A percentile compares a stretch with the other conserved stretches of the same genome.
phyloP scores from a whole-genome alignment of 2,329 filamentous ascomycete species.

The Cytospora piceae region DNA sequence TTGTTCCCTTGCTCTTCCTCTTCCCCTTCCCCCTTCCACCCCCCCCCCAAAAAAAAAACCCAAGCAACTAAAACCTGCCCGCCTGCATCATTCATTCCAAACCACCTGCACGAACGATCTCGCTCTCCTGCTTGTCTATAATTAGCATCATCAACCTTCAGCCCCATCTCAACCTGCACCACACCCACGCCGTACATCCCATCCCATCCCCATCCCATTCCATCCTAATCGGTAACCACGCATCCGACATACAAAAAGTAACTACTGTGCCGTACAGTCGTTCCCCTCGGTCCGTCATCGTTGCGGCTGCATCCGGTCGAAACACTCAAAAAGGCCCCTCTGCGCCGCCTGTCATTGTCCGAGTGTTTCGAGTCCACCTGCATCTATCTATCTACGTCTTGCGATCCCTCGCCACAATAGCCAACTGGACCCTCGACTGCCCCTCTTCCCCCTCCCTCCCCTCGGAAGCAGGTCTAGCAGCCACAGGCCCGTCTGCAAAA shows the following conservation, averaged over 20 bases:
- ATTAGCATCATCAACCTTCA: slow-evolving; percentile 22
- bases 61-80: slow-evolving; percentile 16
- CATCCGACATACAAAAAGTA: slow-evolving; percentile 16
- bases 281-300: slow-evolving; percentile 6
- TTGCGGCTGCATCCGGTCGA: slow-evolving; percentile 21
- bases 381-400: slow-evolving; percentile 15
- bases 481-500: slow-evolving; percentile 7
- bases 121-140: slow-evolving; percentile 24
- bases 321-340: slow-evolving; percentile 30
- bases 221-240: slow-evolving; percentile 14
- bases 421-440: slow-evolving; percentile 5
- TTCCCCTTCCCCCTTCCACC: slow-evolving; percentile 17
- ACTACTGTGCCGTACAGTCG: background rate
- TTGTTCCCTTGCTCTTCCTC: slow-evolving; percentile 45
- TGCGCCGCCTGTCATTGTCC: slow-evolving; percentile 24
- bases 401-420: slow-evolving; percentile 12
- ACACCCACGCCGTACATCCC: background rate
- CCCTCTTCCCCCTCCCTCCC: background rate
- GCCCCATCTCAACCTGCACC: slow-evolving; percentile 19
- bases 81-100: slow-evolving; percentile 17
- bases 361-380: slow-evolving; percentile 24
- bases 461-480: slow-evolving; percentile 9
- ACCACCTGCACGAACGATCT: slow-evolving; percentile 19
- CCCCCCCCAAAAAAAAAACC: slow-evolving; percentile 13
- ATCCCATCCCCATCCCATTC: slow-evolving; percentile 20